Evolutionary conservation across 2,329 filamentous ascomycete species (phyloP).

Genomic region (Aspergillus thermomutatus): DNA sequence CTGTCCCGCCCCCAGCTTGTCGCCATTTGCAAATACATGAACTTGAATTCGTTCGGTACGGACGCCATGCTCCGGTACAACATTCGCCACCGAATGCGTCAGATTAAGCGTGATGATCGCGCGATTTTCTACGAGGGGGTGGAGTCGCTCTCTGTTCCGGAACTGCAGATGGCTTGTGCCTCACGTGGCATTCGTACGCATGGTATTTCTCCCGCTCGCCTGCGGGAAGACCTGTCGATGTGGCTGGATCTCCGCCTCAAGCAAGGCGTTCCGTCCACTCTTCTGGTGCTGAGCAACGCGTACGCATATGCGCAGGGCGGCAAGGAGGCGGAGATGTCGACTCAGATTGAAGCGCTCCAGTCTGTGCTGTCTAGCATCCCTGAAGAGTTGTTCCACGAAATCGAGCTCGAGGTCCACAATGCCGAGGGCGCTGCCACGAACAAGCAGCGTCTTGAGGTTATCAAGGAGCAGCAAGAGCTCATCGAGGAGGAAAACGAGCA

Average conservation of each 20-base stretch:
- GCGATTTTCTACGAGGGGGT: constrained; percentile 93
- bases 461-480: constrained; percentile 97
- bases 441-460: constrained; percentile 95
- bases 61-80: constrained; percentile 98
- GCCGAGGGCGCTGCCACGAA: constrained; percentile 97
- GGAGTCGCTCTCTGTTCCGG: constrained; percentile 85
- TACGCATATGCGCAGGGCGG: constrained; percentile 83
- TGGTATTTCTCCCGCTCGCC: constrained; percentile 80
- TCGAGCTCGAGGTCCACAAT: constrained; percentile 95
- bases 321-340: constrained; percentile 77
- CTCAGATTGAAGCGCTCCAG: constrained; percentile 88
- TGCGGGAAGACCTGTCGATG: constrained; percentile 85
- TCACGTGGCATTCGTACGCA: constrained; percentile 90
- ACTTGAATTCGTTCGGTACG: constrained; percentile 92
- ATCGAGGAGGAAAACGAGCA: constrained; percentile 97
- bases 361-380: constrained; percentile 92
- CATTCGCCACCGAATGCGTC: constrained; percentile 94
- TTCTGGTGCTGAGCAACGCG: constrained; percentile 92
- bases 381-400: constrained; percentile 98
- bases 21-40: constrained; percentile 98
- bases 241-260: constrained; percentile 93
- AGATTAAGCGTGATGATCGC: constrained; percentile 97
- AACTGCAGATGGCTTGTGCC: constrained; percentile 88
- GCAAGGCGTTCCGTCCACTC: constrained; percentile 92
- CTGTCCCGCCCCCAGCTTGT: constrained; percentile 91